phyloP scores from a whole-genome alignment of 768 basidiomycete species.

The Termitomyces sp. region DNA sequence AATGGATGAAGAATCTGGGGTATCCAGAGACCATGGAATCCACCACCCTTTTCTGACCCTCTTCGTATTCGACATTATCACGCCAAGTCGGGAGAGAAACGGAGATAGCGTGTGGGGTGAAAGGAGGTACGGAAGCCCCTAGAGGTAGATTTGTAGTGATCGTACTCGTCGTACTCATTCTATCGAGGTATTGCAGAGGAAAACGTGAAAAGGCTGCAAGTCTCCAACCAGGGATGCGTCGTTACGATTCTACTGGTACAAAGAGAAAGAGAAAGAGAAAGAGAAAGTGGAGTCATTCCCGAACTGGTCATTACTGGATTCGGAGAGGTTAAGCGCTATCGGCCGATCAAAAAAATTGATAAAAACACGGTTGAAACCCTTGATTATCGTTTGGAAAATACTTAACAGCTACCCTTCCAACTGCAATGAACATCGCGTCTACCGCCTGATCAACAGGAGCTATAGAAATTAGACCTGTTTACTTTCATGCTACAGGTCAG shows the following conservation, averaged over 20 bases:
- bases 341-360: not conserved
- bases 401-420: too few species aligned
- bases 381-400: not conserved
- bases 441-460: too few species aligned
- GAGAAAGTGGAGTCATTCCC: not conserved
- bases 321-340: not conserved
- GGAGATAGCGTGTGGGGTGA: conserved; percentile 85
- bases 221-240: not conserved
- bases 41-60: conserved; percentile 75
- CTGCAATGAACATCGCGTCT: not conserved
- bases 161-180: conserved; percentile 11
- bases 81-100: conserved; percentile 93
- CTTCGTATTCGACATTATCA: conserved; percentile 90
- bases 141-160: conserved; percentile 24
- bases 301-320: not conserved
- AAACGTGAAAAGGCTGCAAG: not conserved
- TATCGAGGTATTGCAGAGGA: not conserved
- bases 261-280: too few species aligned
- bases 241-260: not conserved
- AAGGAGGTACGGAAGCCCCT: conserved; percentile 55
- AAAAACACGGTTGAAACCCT: not conserved
- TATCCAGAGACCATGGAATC: conserved; percentile 86
- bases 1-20: conserved; percentile 91
- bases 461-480: not conserved
- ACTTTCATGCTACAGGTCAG: too few species aligned